These are phyloP conservation scores for Pseudohalonectria lignicola DNA, from an alignment of 2,329 filamentous ascomycete genomes.

Conservation along the genomic window DNA sequence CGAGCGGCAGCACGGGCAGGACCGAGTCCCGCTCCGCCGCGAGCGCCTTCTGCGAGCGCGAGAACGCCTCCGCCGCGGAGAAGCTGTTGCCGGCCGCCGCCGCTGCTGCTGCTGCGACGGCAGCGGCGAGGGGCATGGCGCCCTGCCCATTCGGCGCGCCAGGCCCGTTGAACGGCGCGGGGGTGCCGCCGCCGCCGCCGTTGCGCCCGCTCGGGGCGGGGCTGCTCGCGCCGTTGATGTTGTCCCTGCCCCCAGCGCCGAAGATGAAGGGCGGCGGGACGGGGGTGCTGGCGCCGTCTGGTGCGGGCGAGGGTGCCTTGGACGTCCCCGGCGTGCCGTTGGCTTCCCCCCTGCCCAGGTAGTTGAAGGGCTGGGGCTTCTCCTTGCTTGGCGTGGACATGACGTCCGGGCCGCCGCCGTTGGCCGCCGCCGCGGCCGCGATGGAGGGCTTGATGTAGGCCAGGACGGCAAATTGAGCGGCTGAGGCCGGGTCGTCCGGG, in stretches of 20 bases:
- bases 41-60: conserved; percentile 39
- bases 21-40: conserved; percentile 68
- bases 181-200: conserved; percentile 29
- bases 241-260: conserved; percentile 30
- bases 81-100: conserved; percentile 28
- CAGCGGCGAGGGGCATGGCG: conserved; percentile 1
- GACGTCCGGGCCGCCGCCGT: conserved; percentile 19
- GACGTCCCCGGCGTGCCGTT: conserved; percentile 70
- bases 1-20: conserved; percentile 72
- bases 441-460: conserved; percentile 50
- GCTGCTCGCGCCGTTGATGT: conserved; percentile 32
- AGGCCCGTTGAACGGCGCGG: conserved; percentile 18
- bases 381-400: conserved; percentile 52
- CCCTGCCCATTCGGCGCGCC: not conserved
- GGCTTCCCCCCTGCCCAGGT: conserved; percentile 55
- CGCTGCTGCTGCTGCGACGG: conserved; percentile 1
- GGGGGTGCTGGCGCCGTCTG: conserved; percentile 65
- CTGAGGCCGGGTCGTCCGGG: conserved; percentile 80
- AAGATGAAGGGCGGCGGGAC: conserved; percentile 46
- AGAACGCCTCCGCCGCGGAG: conserved; percentile 30
- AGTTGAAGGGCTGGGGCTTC: conserved; percentile 55
- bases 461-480: conserved; percentile 64
- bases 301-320: conserved; percentile 76
- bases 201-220: conserved; percentile 41
- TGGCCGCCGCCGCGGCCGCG: conserved; percentile 29